Conservation (phyloP, 163 green algal species). For the Scenedesmus sp. region DNA sequence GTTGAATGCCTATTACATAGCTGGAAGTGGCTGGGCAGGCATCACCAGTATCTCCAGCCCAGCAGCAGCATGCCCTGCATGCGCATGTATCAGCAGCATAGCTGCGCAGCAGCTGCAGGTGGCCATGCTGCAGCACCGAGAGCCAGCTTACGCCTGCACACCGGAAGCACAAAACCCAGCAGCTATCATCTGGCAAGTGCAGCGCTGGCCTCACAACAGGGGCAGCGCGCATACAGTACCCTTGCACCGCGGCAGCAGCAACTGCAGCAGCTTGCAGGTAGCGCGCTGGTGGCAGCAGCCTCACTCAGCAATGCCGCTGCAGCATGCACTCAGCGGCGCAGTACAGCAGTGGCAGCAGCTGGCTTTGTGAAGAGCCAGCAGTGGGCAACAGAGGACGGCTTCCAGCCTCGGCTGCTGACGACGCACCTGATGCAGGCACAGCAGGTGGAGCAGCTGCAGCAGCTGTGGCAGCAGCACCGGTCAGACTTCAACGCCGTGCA, state of each 20-base stretch:
- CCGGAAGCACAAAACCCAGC: background rate
- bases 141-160: background rate
- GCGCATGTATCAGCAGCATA: background rate
- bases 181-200: background rate
- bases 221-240: background rate
- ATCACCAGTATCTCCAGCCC: background rate
- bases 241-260: background rate
- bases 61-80: background rate
- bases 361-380: background rate
- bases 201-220: background rate
- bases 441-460: conserved; percentile 23
- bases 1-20: background rate
- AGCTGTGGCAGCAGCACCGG: conserved; percentile 26
- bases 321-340: background rate
- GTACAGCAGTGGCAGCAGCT: background rate
- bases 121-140: background rate
- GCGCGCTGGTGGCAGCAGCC: background rate
- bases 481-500: conserved; percentile 37
- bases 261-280: background rate
- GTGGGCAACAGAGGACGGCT: background rate
- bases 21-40: background rate
- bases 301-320: background rate
- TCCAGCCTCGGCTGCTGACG: conserved; percentile 26
- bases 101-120: background rate
- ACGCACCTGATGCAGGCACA: background rate